A percentile compares a stretch with the other conserved stretches of the same genome.
These are phyloP conservation scores for Iris macrosiphon DNA, from an alignment of 106 monocot genomes.

Conservation along the genomic window DNA sequence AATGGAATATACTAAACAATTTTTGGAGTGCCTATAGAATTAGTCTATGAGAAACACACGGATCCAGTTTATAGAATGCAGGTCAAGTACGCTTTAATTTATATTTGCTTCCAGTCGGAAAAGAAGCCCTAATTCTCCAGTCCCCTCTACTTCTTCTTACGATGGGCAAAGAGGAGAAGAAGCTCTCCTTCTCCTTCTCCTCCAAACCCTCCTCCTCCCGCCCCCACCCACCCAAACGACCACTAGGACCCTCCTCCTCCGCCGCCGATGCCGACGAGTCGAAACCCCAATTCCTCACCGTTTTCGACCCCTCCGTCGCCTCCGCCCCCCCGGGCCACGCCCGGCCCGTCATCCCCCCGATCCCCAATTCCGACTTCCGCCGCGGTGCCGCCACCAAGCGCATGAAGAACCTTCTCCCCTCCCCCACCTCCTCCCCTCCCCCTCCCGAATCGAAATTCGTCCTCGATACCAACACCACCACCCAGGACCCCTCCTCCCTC, in stretches of 20 bases:
- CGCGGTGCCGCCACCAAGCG: slow-evolving; percentile 6
- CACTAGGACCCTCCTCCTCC: slow-evolving; percentile 4
- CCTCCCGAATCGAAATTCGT: slow-evolving; percentile 25
- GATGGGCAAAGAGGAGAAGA: not conserved
- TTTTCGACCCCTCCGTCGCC: slow-evolving; percentile 59
- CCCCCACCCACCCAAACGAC: not conserved
- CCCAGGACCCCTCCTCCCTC: slow-evolving; percentile 12
- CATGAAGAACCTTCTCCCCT: slow-evolving; percentile 48
- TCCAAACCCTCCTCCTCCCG: slow-evolving; percentile 24
- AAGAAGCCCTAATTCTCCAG: no score
- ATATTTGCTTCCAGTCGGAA: no score
- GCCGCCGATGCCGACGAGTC: not conserved
- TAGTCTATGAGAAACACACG: no score
- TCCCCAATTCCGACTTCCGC: slow-evolving; percentile 40
- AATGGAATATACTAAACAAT: no score
- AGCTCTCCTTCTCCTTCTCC: slow-evolving; percentile 64
- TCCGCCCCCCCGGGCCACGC: slow-evolving; percentile 12
- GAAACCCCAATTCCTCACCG: slow-evolving; percentile 56
- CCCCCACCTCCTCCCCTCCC: slow-evolving; percentile 14
- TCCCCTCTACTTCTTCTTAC: no score
- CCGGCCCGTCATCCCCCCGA: slow-evolving; percentile 40
- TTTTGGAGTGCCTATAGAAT: no score
- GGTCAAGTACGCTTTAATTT: no score
- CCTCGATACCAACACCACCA: slow-evolving; percentile 25
- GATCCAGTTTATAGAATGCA: no score